Base-by-base conservation (phyloP, 306 rosid genomes). In the Urtica urens region DNA sequence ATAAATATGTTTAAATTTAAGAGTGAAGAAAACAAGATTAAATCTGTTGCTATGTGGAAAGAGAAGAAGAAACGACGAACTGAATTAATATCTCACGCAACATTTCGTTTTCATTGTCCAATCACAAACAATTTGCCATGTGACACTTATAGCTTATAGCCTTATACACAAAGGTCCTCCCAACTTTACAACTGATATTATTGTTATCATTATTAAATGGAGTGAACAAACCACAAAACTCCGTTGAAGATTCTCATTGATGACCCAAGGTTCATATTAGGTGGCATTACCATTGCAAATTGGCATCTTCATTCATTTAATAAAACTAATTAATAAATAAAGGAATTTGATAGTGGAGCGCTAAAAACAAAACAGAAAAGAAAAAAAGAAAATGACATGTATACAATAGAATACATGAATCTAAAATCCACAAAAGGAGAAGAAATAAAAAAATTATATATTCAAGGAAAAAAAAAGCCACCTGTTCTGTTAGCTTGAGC, bases 361-460 rank as follows among this genome's bases (percentile, higher is more conserved):
- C 54, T 52, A 22, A 3, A 21, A 65, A 27, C 29, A n/a, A n/a
- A n/a, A n/a, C n/a, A n/a, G n/a, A n/a, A n/a, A n/a, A n/a, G n/a
- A n/a, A n/a, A n/a, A 62, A 60, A 58, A 66, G 38, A 42, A 53
- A 65, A 74, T 7, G 73, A 59, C 76, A 71, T 69, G 59, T 78
- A 71, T 72, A 76, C 68, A 44, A 71, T 58, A 73, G 55, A 72
- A 79, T 79, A 79, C 87, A 76, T 43, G 74, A 76, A 63, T 57
- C 59, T 57, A 62, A 52, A 42, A 58, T 51, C 42, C 74, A 63
- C 22, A 46, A 23, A 57, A n/a, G n/a, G n/a, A n/a, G n/a, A n/a
- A n/a, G n/a, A 58, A 53, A 7, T 35, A 35, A 35, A 35, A 35
- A 23, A 51, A 54, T 29, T 30, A 62, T 68, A 67, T 55, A 53